Evolutionary conservation across 768 basidiomycete genomes (phyloP), one percentile per base, ranked within the genome.

Genomic region (Naganishia vishniacii): DNA sequence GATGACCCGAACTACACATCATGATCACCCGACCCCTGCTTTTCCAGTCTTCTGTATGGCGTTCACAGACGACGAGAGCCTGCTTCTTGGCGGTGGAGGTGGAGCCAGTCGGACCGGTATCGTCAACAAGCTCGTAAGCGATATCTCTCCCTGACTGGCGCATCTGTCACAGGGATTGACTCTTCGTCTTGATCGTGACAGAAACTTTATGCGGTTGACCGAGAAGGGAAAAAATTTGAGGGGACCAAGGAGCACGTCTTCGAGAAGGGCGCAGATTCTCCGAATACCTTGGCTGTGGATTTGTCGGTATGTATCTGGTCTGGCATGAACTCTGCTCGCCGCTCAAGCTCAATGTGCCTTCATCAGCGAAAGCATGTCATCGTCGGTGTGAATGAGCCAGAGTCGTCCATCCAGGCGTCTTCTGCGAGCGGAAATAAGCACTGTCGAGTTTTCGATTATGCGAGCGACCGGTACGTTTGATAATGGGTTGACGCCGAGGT

Each of bases 1-100:
- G 12, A 79, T 78, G 69, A 95, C 95, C 84, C 85, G 92, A 64
- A 84, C 88, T 51, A 81, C 83, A 67, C 93, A 97, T 77, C 85
- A 84, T 3, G 74, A 83, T 25, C 90, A 94, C 70, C 74, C 85
- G n/a, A 81, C 93, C 11, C 82, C 86, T 8, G 79, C 84, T 1
- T 97, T 94, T 74, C 94, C 94, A 0, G 86, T 95, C 53, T 95
- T 91, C 73, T 89, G 89, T 4, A 84, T 86, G 58, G 84, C 85
- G 15, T 98, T 93, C 79, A 73, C 88, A 11, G 82, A 86, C 0
- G 81, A 86, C n/a, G 80, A 83, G 25, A 80, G 83, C 26, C 79
- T 98, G 20, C 81, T 93, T 1, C 81, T 94, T 6, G 94, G 91
- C 1, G 82, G 82, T 13, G 95, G 93, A 4, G 95, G 95, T 1